Evolutionary conservation across 345 rosid species (phyloP).

Genomic region (Moricandia moricandioides): DNA sequence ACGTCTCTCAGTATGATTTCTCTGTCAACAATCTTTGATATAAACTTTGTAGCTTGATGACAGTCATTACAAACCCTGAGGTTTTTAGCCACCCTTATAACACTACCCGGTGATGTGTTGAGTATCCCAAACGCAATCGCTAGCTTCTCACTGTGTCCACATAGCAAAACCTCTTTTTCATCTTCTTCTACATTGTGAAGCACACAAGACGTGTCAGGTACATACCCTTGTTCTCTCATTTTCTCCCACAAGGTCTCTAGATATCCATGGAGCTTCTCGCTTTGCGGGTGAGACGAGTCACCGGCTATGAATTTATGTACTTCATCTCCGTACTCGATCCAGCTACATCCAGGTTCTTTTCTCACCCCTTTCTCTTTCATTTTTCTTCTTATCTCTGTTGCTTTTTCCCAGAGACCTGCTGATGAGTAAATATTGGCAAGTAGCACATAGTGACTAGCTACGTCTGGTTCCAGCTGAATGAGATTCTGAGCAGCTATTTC

Average conservation of each 20-base stretch:
- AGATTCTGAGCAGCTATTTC: slow-evolving; percentile 71
- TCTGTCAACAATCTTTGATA: slow-evolving; percentile 63
- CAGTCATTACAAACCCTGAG: slow-evolving; percentile 89
- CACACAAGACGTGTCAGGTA: slow-evolving; percentile 83
- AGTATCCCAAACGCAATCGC: slow-evolving; percentile 84
- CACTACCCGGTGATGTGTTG: slow-evolving; percentile 62
- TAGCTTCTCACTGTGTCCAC: slow-evolving; percentile 90
- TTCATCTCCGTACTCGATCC: slow-evolving; percentile 73
- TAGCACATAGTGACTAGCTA: slow-evolving; percentile 88
- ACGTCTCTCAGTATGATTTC: slow-evolving; percentile 82
- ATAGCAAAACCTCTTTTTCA: slow-evolving; percentile 72
- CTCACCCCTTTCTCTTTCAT: slow-evolving; percentile 79
- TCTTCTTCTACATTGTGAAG: slow-evolving; percentile 75
- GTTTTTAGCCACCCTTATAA: slow-evolving; percentile 83
- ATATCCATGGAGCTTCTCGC: slow-evolving; percentile 52
- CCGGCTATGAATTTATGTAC: slow-evolving; percentile 87
- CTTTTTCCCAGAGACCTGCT: slow-evolving; percentile 76
- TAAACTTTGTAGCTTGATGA: slow-evolving; percentile 65
- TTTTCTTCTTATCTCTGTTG: slow-evolving; percentile 60
- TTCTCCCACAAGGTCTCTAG: slow-evolving; percentile 58
- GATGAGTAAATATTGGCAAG: slow-evolving; percentile 81
- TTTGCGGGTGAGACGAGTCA: slow-evolving; percentile 74
- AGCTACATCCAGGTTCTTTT: slow-evolving; percentile 95
- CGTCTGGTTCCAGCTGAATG: slow-evolving; percentile 63
- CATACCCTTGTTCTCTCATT: slow-evolving; percentile 76